Conservation (phyloP, 2,329 filamentous ascomycete genomes). For the Teratosphaeria destructans region DNA sequence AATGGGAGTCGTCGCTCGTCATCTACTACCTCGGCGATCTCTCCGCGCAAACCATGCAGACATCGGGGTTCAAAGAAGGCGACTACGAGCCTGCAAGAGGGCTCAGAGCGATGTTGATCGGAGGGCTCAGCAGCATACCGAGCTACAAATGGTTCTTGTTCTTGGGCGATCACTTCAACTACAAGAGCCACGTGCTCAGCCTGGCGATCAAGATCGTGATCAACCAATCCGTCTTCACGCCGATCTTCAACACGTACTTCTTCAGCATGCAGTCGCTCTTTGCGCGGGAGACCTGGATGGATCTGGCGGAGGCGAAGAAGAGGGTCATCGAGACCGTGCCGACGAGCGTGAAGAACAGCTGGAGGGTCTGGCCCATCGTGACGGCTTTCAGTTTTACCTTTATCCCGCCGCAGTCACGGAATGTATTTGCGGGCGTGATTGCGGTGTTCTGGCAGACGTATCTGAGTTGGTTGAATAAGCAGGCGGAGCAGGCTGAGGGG, state of each 20-base stretch:
- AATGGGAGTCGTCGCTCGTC: conserved; percentile 62
- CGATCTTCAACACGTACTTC: conserved; percentile 46
- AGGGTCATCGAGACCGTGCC: conserved; percentile 69
- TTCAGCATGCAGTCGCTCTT: conserved; percentile 41
- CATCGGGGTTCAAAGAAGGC: conserved; percentile 13
- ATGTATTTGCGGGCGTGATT: conserved; percentile 63
- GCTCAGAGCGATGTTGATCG: conserved; percentile 61
- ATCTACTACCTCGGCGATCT: conserved; percentile 74
- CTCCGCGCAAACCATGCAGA: conserved; percentile 58
- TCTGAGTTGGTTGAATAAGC: conserved; percentile 66
- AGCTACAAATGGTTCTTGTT: conserved; percentile 77
- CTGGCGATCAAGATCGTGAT: conserved; percentile 67
- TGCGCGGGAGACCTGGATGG: conserved; percentile 44
- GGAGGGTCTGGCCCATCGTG: conserved; percentile 80
- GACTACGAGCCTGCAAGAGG: conserved; percentile 62
- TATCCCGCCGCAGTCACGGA: conserved; percentile 66
- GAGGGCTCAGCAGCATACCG: conserved; percentile 62
- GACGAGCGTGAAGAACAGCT: conserved; percentile 63
- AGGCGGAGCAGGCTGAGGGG: conserved; percentile 51
- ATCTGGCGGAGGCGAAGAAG: conserved; percentile 51
- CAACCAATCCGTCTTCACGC: conserved; percentile 73
- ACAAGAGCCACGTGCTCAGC: conserved; percentile 58
- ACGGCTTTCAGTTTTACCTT: conserved; percentile 84
- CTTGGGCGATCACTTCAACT: conserved; percentile 76
- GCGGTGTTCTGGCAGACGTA: conserved; percentile 92